phyloP scores from a whole-genome alignment of 495 filamentous ascomycete genomes.

The Neurospora sp. region DNA sequence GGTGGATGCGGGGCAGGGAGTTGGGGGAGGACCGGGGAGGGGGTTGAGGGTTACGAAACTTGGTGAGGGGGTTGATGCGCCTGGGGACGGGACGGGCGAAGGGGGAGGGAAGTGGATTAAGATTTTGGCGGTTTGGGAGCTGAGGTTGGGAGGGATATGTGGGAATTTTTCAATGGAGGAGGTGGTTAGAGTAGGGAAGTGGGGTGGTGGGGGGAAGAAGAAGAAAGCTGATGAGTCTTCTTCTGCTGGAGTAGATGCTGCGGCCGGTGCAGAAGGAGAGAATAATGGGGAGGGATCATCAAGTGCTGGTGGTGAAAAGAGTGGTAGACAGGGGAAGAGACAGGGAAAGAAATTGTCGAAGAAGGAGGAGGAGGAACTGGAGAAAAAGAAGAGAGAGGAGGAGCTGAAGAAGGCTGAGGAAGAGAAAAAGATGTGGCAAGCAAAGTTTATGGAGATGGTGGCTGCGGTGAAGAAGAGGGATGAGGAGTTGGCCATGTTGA shows the following conservation, averaged over 20 bases:
- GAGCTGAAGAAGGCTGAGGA: constrained; percentile 14
- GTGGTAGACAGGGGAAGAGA: constrained; percentile 7
- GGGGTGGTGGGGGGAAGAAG: constrained; percentile 12
- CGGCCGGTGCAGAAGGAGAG: background rate
- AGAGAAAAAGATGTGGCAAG: constrained; percentile 21
- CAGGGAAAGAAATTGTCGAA: constrained; percentile 2
- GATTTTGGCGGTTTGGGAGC: constrained; percentile 37
- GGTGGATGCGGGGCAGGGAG: constrained; percentile 12
- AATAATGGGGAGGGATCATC: background rate
- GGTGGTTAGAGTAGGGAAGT: constrained; percentile 29
- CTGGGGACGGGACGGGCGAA: constrained; percentile 11
- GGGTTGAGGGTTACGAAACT: constrained; percentile 28
- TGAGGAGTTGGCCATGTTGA: constrained; percentile 17
- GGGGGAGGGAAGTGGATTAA: constrained; percentile 25
- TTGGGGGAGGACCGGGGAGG: constrained; percentile 13
- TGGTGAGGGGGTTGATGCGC: constrained; percentile 31
- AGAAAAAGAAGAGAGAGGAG: constrained; percentile 18
- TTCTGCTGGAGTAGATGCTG: background rate
- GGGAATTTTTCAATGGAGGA: constrained; percentile 39
- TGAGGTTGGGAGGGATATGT: constrained; percentile 32
- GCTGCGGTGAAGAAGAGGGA: constrained; percentile 18
- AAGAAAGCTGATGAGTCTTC: background rate
- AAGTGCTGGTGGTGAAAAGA: background rate
- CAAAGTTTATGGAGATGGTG: constrained; percentile 28
- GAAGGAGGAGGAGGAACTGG: constrained; percentile 15